phyloP scores from a whole-genome alignment of 805 yeast species.

The Phaffomyces thermotolerans region DNA sequence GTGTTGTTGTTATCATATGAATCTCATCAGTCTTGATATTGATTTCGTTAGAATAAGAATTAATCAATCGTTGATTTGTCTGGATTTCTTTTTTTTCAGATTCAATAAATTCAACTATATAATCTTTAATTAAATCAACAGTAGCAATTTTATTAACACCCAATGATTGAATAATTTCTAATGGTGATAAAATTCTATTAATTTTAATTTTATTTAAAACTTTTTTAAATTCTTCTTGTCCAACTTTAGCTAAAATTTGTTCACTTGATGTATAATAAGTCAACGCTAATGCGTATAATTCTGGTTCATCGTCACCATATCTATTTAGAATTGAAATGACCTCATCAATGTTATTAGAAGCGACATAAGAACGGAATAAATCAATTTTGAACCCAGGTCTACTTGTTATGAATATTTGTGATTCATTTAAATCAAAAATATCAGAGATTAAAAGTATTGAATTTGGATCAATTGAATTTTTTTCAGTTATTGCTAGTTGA shows the following conservation, averaged over 20 bases:
- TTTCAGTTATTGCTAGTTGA: constrained; percentile 38
- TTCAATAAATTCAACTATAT: constrained; percentile 54
- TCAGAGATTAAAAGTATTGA: constrained; percentile 38
- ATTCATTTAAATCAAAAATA: constrained; percentile 42
- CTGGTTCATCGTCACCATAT: constrained; percentile 57
- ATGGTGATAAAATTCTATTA: constrained; percentile 53
- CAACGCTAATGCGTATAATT: constrained; percentile 58
- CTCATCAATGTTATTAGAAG: constrained; percentile 47
- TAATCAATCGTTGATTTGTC: constrained; percentile 60
- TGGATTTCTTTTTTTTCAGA: constrained; percentile 55
- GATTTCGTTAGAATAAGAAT: constrained; percentile 63
- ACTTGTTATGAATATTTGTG: constrained; percentile 32
- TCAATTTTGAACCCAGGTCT: constrained; percentile 37
- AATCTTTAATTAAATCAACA: constrained; percentile 65
- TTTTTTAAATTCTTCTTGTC: constrained; percentile 38
- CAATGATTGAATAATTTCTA: constrained; percentile 69
- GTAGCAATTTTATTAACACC: constrained; percentile 57
- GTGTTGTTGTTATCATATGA: constrained; percentile 33
- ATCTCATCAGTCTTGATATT: constrained; percentile 46
- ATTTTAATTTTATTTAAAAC: constrained; percentile 49
- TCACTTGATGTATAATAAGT: constrained; percentile 53
- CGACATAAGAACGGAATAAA: constrained; percentile 57
- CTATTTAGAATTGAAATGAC: constrained; percentile 51
- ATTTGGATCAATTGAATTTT: constrained; percentile 46
- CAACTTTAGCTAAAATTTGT: constrained; percentile 42